A percentile compares a stretch with the other conserved stretches of the same genome.
Conservation (phyloP, 2,329 filamentous ascomycete genomes). For the Samsoniella hepiali region DNA sequence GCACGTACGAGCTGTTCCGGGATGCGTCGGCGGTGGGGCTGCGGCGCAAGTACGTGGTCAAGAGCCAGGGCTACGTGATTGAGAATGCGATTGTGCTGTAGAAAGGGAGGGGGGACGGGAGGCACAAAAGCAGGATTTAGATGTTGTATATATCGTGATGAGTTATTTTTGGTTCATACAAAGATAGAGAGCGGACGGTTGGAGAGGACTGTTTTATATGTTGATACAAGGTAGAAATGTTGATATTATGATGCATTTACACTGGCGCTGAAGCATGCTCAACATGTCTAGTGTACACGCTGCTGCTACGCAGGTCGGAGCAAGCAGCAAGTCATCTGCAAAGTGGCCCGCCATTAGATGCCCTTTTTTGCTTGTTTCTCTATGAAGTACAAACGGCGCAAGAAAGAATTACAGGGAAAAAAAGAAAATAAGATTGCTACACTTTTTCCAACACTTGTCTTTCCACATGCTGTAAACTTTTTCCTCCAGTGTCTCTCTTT, state of each 20-base stretch:
- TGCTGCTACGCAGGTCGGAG: background rate
- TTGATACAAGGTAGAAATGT: background rate
- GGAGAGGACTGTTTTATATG: background rate
- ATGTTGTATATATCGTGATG: background rate
- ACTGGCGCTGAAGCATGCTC: background rate
- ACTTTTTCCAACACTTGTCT: slow-evolving; percentile 7
- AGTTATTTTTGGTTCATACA: background rate
- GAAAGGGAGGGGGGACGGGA: background rate
- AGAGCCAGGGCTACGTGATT: slow-evolving; percentile 76
- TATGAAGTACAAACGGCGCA: background rate
- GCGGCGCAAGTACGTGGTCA: slow-evolving; percentile 73
- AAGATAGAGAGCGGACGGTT: background rate
- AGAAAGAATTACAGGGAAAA: background rate
- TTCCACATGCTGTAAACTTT: background rate
- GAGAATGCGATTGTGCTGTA: slow-evolving; percentile 68
- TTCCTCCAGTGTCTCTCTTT: background rate
- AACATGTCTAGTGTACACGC: background rate
- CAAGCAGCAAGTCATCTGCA: background rate
- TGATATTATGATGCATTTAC: too few relatives aligned
- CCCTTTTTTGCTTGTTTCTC: background rate
- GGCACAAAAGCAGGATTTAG: too few relatives aligned
- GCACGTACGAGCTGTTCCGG: slow-evolving; percentile 57
- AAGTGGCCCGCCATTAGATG: background rate
- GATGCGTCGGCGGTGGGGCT: slow-evolving; percentile 68
- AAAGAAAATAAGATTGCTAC: background rate